phyloP scores from a whole-genome alignment of 331 rosid genomes.

The Ulmus americana region DNA sequence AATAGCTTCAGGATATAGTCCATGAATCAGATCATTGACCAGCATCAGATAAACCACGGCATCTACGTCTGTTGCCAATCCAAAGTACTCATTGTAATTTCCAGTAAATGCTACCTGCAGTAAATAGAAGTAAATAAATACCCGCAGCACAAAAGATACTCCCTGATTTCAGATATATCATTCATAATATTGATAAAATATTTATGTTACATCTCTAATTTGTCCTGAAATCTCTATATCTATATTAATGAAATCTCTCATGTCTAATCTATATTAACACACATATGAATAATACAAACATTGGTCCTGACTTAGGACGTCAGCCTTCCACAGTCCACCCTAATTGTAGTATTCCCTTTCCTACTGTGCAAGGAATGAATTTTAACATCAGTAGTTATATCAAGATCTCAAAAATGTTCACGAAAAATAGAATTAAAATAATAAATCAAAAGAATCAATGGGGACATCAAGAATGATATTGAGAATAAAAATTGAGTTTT shows the following conservation, averaged over 20 bases:
- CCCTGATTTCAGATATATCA: no score
- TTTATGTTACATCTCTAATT: no score
- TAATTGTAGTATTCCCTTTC: no score
- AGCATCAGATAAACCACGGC: conserved; percentile 92
- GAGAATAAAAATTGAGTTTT: neutral
- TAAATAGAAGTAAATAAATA: neutral
- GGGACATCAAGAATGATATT: no score
- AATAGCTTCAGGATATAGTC: conserved; percentile 88
- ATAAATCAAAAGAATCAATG: no score
- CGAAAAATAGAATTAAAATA: no score
- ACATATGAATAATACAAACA: neutral
- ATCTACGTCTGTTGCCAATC: conserved; percentile 76
- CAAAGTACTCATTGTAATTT: conserved; percentile 85
- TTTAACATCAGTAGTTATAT: neutral
- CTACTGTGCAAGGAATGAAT: neutral
- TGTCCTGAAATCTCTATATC: no score
- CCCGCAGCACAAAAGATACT: no score
- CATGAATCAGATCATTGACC: conserved; percentile 91
- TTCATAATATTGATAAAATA: no score
- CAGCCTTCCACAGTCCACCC: neutral
- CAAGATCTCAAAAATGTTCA: neutral
- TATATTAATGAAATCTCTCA: no score
- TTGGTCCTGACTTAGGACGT: neutral
- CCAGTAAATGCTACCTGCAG: conserved; percentile 82
- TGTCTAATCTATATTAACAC: no score